Conservation (phyloP, 768 basidiomycete genomes). For the Leccinum subtestaceum region DNA sequence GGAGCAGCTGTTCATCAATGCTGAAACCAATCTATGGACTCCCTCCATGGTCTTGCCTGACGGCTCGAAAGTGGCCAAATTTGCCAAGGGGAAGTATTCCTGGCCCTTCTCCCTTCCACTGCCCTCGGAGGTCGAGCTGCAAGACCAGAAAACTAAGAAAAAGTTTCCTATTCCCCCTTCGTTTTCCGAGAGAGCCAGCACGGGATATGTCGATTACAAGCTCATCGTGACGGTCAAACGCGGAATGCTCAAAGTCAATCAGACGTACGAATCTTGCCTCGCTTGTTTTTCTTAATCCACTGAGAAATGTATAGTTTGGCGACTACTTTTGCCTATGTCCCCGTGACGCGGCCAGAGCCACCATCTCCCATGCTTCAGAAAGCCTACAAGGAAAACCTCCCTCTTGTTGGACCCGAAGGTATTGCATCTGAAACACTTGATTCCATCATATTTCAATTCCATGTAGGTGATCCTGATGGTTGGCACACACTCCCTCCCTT, state of each 20-base stretch:
- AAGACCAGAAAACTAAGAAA: constrained; percentile 37
- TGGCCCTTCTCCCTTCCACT: constrained; percentile 51
- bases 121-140: constrained; percentile 41
- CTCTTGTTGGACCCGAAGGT: constrained; percentile 37
- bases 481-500: constrained; percentile 36
- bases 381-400: constrained; percentile 34
- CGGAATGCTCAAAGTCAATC: constrained; percentile 46
- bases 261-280: constrained; percentile 36
- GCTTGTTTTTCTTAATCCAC: not conserved
- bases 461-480: constrained; percentile 37
- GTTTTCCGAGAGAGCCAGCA: constrained; percentile 54
- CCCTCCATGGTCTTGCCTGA: constrained; percentile 24
- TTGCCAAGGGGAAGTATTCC: constrained; percentile 42
- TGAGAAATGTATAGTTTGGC: constrained; percentile 26
- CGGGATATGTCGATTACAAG: constrained; percentile 56
- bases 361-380: constrained; percentile 37
- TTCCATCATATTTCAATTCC: not conserved
- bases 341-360: constrained; percentile 32
- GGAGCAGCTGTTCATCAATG: constrained; percentile 45
- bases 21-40: constrained; percentile 44
- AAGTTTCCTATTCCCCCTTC: constrained; percentile 47
- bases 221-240: constrained; percentile 49
- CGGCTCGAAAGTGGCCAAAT: constrained; percentile 29
- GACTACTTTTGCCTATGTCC: constrained; percentile 34
- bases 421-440: not conserved